Percentiles rank a stretch among this genome's conserved stretches.
Conservation (phyloP, 2,329 filamentous ascomycete species). For the Penicillium janthinellum region DNA sequence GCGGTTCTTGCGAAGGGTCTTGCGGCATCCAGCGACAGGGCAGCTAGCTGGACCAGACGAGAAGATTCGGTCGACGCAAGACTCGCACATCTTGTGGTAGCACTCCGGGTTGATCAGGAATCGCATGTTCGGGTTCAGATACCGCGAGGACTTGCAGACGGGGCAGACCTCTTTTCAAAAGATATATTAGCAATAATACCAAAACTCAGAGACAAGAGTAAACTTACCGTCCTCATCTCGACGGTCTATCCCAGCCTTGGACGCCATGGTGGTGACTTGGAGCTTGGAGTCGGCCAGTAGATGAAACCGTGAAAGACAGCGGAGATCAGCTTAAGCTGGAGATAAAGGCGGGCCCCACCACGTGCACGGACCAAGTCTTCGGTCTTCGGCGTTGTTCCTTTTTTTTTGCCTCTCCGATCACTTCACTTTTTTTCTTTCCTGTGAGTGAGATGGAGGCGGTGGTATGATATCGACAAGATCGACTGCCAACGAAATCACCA, state of each 20-base stretch:
- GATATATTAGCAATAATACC: conserved; percentile 11
- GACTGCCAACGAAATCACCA: conserved; percentile 8
- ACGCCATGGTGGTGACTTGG: conserved; percentile 21
- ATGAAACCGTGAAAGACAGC: conserved; percentile 8
- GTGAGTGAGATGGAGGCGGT: background rate
- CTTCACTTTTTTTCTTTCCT: background rate
- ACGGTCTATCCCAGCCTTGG: conserved; percentile 36
- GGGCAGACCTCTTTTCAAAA: conserved; percentile 74
- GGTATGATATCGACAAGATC: background rate
- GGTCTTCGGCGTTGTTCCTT: conserved; percentile 16
- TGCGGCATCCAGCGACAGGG: conserved; percentile 83
- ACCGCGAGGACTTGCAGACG: conserved; percentile 94
- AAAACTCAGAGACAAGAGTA: background rate
- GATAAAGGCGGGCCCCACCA: conserved; percentile 12
- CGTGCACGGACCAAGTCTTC: conserved; percentile 30
- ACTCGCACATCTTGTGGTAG: conserved; percentile 98
- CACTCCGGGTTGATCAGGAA: conserved; percentile 98
- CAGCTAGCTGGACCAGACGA: conserved; percentile 88
- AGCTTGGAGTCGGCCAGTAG: conserved; percentile 4
- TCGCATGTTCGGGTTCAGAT: conserved; percentile 89
- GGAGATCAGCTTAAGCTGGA: conserved; percentile 10
- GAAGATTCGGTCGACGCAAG: conserved; percentile 93
- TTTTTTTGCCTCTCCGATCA: conserved; percentile 7
- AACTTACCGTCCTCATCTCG: conserved; percentile 47
- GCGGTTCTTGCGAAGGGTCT: conserved; percentile 79